Percentiles rank a stretch among this genome's conserved stretches.
Conservation (phyloP, 371 early-diverging fungal species). For the Actinomucor elegans region DNA sequence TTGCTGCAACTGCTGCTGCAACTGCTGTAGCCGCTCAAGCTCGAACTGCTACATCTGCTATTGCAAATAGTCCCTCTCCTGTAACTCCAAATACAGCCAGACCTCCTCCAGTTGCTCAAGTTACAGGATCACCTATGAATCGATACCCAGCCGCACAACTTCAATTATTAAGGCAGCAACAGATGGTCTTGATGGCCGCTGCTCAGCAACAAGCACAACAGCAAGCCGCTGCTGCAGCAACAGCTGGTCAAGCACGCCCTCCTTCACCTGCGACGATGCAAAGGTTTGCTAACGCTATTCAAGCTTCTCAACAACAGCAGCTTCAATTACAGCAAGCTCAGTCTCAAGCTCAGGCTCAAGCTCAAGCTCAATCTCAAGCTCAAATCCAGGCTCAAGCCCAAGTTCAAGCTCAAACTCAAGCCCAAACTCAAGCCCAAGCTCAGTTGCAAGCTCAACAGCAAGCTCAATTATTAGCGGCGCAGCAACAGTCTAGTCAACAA, state of each 20-base stretch:
- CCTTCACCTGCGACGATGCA: constrained; percentile 27
- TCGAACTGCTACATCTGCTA: constrained; percentile 17
- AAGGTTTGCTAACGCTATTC: constrained; percentile 25
- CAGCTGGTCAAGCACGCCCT: constrained; percentile 16
- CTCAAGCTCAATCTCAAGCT: constrained; percentile 7
- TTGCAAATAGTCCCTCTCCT: constrained; percentile 17
- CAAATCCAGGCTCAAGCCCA: constrained; percentile 12
- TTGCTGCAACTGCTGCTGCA: constrained; percentile 8
- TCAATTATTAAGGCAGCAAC: constrained; percentile 51
- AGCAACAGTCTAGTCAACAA: constrained; percentile 11
- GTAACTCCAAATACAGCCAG: constrained; percentile 24
- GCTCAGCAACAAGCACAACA: constrained; percentile 27
- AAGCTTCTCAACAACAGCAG: constrained; percentile 10
- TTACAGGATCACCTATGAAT: constrained; percentile 24
- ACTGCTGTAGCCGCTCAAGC: constrained; percentile 18
- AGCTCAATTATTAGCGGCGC: constrained; percentile 11
- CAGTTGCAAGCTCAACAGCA: constrained; percentile 7
- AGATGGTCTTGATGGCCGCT: constrained; percentile 40
- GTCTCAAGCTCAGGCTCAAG: constrained; percentile 13
- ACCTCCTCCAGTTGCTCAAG: constrained; percentile 28
- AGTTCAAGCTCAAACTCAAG: constrained; percentile 7
- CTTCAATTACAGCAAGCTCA: constrained; percentile 16
- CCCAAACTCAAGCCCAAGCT: constrained; percentile 4
- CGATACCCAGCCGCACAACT: constrained; percentile 53
- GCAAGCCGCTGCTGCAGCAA: constrained; percentile 21